Conservation (phyloP, 805 yeast species). For the Sungouiozyma ichnusensis region DNA sequence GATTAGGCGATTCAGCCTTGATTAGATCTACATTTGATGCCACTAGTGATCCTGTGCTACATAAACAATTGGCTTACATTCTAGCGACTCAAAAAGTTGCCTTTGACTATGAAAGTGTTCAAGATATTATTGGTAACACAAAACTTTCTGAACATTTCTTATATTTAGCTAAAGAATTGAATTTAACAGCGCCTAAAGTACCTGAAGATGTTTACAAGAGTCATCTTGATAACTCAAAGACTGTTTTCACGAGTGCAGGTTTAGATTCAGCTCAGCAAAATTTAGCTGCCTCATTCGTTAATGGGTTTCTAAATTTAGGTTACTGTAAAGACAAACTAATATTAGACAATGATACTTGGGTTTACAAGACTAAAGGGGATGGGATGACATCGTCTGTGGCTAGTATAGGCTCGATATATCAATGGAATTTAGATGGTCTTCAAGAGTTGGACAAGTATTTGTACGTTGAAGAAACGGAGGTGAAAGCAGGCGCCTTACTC, state of each 20-base stretch:
- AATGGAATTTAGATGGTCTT: slow-evolving; percentile 90
- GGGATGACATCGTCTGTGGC: slow-evolving; percentile 93
- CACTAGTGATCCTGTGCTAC: slow-evolving; percentile 60
- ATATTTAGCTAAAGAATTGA: slow-evolving; percentile 77
- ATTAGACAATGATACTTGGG: slow-evolving; percentile 75
- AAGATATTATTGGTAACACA: slow-evolving; percentile 74
- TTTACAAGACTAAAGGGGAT: slow-evolving; percentile 80
- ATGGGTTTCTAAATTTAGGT: slow-evolving; percentile 84
- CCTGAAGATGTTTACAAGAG: slow-evolving; percentile 93
- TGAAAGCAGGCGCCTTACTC: slow-evolving; percentile 91
- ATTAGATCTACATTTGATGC: slow-evolving; percentile 75
- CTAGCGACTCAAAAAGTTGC: slow-evolving; percentile 80
- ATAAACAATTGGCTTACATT: slow-evolving; percentile 85
- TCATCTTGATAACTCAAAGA: slow-evolving; percentile 66
- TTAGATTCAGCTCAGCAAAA: slow-evolving; percentile 92
- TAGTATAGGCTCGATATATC: slow-evolving; percentile 76
- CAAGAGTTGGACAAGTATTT: slow-evolving; percentile 82
- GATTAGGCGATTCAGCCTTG: slow-evolving; percentile 71
- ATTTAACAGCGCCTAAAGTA: slow-evolving; percentile 76
- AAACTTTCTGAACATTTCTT: slow-evolving; percentile 68
- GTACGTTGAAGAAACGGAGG: slow-evolving; percentile 73
- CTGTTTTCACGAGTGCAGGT: slow-evolving; percentile 39
- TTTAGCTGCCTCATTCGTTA: slow-evolving; percentile 89
- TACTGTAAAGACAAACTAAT: slow-evolving; percentile 77
- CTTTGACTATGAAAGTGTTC: slow-evolving; percentile 59